Evolutionary conservation across 805 yeast species (phyloP), one percentile per base, ranked within the genome.

Genomic region (Zygotorulaspora danielsina): DNA sequence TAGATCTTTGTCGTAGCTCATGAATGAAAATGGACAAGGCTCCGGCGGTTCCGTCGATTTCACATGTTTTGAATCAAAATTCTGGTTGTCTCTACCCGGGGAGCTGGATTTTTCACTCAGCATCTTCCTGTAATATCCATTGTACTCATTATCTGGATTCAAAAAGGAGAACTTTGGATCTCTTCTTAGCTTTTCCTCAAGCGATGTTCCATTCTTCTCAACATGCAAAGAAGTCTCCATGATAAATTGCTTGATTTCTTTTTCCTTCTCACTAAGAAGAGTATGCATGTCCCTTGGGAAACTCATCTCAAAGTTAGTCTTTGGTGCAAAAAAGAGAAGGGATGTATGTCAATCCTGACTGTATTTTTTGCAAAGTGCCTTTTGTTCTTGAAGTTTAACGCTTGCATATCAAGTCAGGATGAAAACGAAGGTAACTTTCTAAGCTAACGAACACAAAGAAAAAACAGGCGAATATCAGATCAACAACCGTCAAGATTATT

Each of bases 191-290:
- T 85, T 71, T 35, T 82, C 65, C 51, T 81, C 93, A 61, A 86
- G 84, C 1, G 73, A 65, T 1, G 57, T 51, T 0, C 95, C 96
- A 53, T 85, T 83, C 45, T 82, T 69, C 19, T 64, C 49, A 5
- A 88, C 86, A 52, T 81, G 85, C 3, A 67, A 74, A 0, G 81
- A 87, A 0, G 95, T 84, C 53, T 81, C 84, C 36, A 75, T 79
- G 13, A 89, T 80, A 13, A 75, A 70, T 11, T 70, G 70, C 45
- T 66, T 62, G 5, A 72, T 50, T 2, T 41, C 33, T 9, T 71
- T 69, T 6, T 66, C 72, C 2, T 25, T 35, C 8, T 18, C 27
- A 3, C 19, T 29, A 13, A 15, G 9, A 8, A 25, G 36, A 10
- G 10, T 7, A 6, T 15, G 18, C 15, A 28, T 15, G n/a, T 18